Evolutionary conservation across 1,139 yeast genomes (phyloP).

Genomic region (Zhuliangozyma parablackwelliae): DNA sequence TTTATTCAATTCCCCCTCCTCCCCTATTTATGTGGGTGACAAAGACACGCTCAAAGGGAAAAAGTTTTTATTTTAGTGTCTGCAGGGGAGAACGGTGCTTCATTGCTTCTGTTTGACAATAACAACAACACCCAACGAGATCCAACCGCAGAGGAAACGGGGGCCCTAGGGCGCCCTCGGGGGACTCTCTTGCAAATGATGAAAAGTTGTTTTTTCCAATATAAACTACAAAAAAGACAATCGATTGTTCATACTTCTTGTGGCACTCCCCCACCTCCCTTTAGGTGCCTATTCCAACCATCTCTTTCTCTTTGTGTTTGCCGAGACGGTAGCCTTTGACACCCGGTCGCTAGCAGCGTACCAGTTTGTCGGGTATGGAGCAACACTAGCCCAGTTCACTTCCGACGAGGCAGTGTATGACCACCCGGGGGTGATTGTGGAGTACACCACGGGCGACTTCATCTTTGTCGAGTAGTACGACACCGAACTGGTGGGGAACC

Average conservation of each 20-base stretch:
- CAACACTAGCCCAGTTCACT: constrained; percentile 64
- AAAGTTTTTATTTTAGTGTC: too few relatives aligned
- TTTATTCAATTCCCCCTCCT: too few relatives aligned
- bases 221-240: too few relatives aligned
- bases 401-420: constrained; percentile 62
- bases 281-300: constrained; percentile 18
- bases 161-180: too few relatives aligned
- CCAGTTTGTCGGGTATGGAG: constrained; percentile 56
- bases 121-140: too few relatives aligned
- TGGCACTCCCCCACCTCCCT: neutral
- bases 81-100: too few relatives aligned
- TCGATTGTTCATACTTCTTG: neutral
- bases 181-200: too few relatives aligned
- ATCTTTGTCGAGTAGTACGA: constrained; percentile 46
- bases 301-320: constrained; percentile 32
- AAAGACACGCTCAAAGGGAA: too few relatives aligned
- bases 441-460: constrained; percentile 41
- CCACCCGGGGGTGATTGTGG: constrained; percentile 85
- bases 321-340: constrained; percentile 33
- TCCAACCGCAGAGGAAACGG: too few relatives aligned
- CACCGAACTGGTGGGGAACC: constrained; percentile 64
- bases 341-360: constrained; percentile 41
- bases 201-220: too few relatives aligned
- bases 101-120: too few relatives aligned
- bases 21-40: too few relatives aligned